Evolutionary conservation across 306 rosid species (phyloP).

Genomic region (Inga laurina): DNA sequence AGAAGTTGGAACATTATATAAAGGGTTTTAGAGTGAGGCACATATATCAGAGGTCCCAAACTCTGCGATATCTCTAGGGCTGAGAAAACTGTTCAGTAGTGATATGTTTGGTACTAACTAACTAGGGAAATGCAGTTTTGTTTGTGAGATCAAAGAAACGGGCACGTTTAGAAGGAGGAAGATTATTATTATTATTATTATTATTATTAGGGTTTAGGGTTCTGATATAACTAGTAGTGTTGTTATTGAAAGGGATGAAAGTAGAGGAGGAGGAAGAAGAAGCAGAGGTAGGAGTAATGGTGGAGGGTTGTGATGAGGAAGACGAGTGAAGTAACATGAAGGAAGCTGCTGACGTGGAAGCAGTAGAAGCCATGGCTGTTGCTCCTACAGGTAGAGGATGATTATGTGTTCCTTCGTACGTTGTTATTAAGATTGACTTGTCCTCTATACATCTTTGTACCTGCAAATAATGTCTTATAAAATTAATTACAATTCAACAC

Average conservation of each 20-base stretch:
- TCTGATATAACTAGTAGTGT: background rate
- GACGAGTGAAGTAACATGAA: slow-evolving; percentile 45
- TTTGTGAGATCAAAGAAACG: slow-evolving; percentile 67
- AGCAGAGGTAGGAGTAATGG: slow-evolving; percentile 10
- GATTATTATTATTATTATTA: slow-evolving; percentile 30
- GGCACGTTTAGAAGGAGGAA: slow-evolving; percentile 50
- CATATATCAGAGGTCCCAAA: too few species aligned
- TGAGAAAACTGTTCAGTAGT: background rate
- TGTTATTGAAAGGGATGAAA: background rate
- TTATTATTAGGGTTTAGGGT: slow-evolving; percentile 47
- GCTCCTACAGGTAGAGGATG: slow-evolving; percentile 96
- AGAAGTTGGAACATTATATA: too few species aligned
- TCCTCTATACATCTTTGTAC: slow-evolving; percentile 97
- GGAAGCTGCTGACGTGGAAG: slow-evolving; percentile 55
- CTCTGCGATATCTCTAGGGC: background rate
- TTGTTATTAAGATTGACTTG: slow-evolving; percentile 92
- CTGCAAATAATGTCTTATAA: slow-evolving; percentile 19
- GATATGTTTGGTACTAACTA: slow-evolving; percentile 42
- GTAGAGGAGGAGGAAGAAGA: background rate
- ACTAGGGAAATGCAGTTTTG: slow-evolving; percentile 12
- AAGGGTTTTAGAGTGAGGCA: too few species aligned
- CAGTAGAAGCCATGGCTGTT: slow-evolving; percentile 85
- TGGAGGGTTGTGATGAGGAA: slow-evolving; percentile 36
- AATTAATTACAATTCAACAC: too few species aligned
- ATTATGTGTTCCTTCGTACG: slow-evolving; percentile 95